phyloP scores from a whole-genome alignment of 306 rosid species.

The Fagus sylvatica region DNA sequence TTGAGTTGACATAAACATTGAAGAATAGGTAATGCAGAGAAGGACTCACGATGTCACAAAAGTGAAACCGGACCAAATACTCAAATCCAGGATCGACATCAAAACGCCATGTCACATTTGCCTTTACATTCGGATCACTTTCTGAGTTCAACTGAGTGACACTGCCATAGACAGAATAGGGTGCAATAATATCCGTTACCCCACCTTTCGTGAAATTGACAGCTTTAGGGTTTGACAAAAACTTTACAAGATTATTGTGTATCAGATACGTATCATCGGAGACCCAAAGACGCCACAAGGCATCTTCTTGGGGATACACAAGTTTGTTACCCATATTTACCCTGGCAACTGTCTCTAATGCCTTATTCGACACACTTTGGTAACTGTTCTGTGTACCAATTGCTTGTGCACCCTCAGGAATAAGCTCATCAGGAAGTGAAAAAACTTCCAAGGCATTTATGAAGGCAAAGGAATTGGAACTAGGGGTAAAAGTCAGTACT shows the following conservation, averaged over 20 bases:
- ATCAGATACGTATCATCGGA: slow-evolving; percentile 42
- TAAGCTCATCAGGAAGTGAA: slow-evolving; percentile 47
- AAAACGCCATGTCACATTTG: slow-evolving; percentile 58
- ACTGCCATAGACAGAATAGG: slow-evolving; percentile 52
- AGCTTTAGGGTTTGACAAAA: slow-evolving; percentile 34
- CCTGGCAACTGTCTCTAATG: slow-evolving; percentile 58
- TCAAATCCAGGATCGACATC: slow-evolving; percentile 55
- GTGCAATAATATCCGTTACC: slow-evolving; percentile 38
- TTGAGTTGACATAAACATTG: slow-evolving; percentile 50
- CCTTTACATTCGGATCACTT: slow-evolving; percentile 12
- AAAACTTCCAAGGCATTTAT: slow-evolving; percentile 67
- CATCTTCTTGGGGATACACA: slow-evolving; percentile 46
- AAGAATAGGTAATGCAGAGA: slow-evolving; percentile 12
- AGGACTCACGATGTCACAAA: slow-evolving; percentile 47
- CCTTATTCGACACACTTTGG: slow-evolving; percentile 33
- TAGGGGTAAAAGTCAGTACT: slow-evolving; percentile 55
- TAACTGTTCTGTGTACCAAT: slow-evolving; percentile 28
- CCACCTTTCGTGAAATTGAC: slow-evolving; percentile 33
- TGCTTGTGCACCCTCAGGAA: slow-evolving; percentile 35
- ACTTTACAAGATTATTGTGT: slow-evolving; percentile 17
- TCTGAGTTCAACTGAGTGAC: slow-evolving; percentile 35
- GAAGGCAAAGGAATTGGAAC: slow-evolving; percentile 54
- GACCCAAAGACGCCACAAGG: slow-evolving; percentile 57
- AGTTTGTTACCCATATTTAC: slow-evolving; percentile 64
- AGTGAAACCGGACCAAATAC: slow-evolving; percentile 67